Evolutionary conservation across 441 rosid species (phyloP).

Genomic region (Viola pubescens): DNA sequence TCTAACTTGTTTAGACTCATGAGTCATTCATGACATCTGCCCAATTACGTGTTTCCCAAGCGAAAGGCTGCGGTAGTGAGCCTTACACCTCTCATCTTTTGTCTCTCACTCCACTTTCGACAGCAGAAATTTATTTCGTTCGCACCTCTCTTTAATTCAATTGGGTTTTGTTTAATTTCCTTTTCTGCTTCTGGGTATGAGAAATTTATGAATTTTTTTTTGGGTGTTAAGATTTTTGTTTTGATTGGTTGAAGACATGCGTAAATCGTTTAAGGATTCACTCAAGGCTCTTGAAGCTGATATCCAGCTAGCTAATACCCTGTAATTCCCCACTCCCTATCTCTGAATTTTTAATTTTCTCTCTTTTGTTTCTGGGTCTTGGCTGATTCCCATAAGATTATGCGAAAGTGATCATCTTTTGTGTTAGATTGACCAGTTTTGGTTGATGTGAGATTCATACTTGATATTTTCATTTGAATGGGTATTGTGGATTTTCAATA

Average conservation of each 20-base stretch:
- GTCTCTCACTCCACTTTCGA: conserved; percentile 5
- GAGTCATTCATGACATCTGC: too few species aligned
- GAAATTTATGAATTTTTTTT: conserved; percentile 15
- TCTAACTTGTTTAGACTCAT: neutral
- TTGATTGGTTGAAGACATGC: conserved; percentile 36
- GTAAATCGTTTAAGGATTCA: conserved; percentile 93
- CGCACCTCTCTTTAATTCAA: conserved; percentile 2
- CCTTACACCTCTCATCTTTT: conserved; percentile 12
- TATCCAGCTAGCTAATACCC: conserved; percentile 91
- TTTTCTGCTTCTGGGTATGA: neutral
- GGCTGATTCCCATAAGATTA: neutral
- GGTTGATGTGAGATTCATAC: neutral
- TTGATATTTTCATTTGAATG: neutral
- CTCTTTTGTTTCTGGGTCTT: neutral
- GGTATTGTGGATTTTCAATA: neutral
- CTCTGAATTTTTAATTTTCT: neutral
- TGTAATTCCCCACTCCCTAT: conserved; percentile 35
- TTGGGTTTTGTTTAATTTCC: conserved; percentile 6
- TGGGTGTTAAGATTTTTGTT: conserved; percentile 4
- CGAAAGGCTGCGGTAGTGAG: conserved; percentile 24
- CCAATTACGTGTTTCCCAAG: conserved; percentile 74
- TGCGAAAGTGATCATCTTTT: neutral
- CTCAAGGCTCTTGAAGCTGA: conserved; percentile 97
- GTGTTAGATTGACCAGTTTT: neutral
- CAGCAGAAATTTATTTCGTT: neutral